phyloP scores from a whole-genome alignment of 345 rosid genomes.

The Aquilaria sinensis region DNA sequence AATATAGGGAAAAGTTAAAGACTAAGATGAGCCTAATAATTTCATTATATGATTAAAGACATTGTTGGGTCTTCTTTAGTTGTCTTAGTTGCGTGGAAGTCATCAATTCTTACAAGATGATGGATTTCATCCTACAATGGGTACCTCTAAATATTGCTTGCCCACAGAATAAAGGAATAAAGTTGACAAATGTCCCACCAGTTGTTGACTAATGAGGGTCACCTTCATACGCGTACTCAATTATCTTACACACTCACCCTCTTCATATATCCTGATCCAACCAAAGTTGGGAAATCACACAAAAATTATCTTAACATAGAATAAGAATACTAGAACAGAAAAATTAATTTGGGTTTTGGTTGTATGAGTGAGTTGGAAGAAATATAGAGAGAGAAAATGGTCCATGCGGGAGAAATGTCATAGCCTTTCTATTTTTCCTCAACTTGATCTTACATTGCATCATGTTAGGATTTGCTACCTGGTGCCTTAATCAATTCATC shows the following conservation, averaged over 20 bases:
- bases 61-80: too few relatives aligned
- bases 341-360: too few relatives aligned
- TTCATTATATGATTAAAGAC: too few relatives aligned
- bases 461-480: conserved; percentile 76
- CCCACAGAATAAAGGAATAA: neutral
- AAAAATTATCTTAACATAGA: too few relatives aligned
- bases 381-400: conserved; percentile 8
- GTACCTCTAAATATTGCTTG: too few relatives aligned
- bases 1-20: too few relatives aligned
- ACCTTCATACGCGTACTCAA: conserved; percentile 18
- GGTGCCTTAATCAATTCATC: conserved; percentile 71
- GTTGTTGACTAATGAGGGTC: conserved; percentile 23
- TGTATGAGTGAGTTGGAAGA: too few relatives aligned
- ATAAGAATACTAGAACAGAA: neutral
- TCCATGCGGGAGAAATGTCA: conserved; percentile 68
- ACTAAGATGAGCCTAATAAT: too few relatives aligned
- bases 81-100: too few relatives aligned
- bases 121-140: too few relatives aligned
- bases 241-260: conserved; percentile 6
- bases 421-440: conserved; percentile 82
- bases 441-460: conserved; percentile 74
- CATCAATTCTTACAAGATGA: too few relatives aligned
- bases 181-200: conserved; percentile 40
- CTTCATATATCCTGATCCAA: neutral
- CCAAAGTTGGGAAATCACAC: too few relatives aligned